phyloP scores from a whole-genome alignment of 1,284 basidiomycete genomes.

The Amylostereum areolatum region DNA sequence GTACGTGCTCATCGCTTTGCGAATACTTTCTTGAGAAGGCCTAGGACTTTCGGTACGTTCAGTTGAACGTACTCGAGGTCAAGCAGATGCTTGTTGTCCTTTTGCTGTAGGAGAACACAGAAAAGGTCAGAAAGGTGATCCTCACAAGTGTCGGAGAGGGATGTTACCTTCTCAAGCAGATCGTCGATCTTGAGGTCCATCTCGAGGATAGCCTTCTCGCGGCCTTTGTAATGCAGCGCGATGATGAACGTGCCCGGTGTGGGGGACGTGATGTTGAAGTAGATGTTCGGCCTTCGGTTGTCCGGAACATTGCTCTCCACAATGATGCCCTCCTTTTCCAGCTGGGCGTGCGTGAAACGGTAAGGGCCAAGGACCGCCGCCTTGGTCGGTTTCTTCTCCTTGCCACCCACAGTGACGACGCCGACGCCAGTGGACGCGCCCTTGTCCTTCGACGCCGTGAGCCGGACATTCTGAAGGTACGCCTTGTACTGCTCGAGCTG shows the following conservation, averaged over 20 bases:
- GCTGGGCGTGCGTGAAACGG: constrained; percentile 93
- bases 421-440: constrained; percentile 83
- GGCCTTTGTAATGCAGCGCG: constrained; percentile 95
- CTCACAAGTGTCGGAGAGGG: constrained; percentile 1
- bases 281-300: constrained; percentile 94
- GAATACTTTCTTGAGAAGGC: constrained; percentile 87
- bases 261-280: constrained; percentile 97
- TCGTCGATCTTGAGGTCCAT: constrained; percentile 99
- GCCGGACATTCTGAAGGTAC: constrained; percentile 94
- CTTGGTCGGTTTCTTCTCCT: constrained; percentile 90
- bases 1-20: constrained; percentile 61
- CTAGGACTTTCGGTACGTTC: constrained; percentile 92
- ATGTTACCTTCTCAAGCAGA: constrained; percentile 84
- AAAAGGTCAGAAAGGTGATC: constrained; percentile 8
- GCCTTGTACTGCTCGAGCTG: constrained; percentile 99
- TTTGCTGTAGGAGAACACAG: constrained; percentile 62
- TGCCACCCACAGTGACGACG: constrained; percentile 92
- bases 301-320: constrained; percentile 98
- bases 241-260: constrained; percentile 99
- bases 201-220: constrained; percentile 99
- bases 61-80: constrained; percentile 98
- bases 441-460: constrained; percentile 85
- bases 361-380: constrained; percentile 90
- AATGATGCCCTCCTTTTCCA: constrained; percentile 99
- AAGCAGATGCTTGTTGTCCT: constrained; percentile 93